Conservation (phyloP, 2,329 filamentous ascomycete genomes). For the Talaromyces sp. region DNA sequence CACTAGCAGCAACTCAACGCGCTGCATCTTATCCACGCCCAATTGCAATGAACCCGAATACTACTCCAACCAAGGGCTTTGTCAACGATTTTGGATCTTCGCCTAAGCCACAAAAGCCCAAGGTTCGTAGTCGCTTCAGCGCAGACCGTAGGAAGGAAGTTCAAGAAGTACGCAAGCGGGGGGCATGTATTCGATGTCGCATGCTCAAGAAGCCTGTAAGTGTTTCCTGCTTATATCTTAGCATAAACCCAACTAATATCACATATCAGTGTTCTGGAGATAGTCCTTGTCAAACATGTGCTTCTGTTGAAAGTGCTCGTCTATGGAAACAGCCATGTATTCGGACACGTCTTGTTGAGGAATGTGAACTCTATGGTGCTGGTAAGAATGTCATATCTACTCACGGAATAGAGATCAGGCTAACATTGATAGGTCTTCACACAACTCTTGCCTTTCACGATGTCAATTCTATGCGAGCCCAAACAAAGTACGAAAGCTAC, state of each 20-base stretch:
- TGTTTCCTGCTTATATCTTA: conserved; percentile 1
- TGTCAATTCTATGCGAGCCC: conserved; percentile 47
- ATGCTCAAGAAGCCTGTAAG: conserved; percentile 59
- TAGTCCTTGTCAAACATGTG: conserved; percentile 58
- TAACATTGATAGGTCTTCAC: conserved; percentile 41
- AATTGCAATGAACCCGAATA: conserved; percentile 42
- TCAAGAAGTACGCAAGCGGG: conserved; percentile 57
- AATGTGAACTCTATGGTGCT: conserved; percentile 57
- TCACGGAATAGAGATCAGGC: not conserved
- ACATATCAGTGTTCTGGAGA: conserved; percentile 52
- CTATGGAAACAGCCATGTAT: conserved; percentile 61
- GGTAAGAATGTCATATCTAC: conserved; percentile 29
- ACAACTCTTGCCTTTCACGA: conserved; percentile 52
- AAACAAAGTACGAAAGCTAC: conserved; percentile 48
- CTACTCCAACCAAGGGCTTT: conserved; percentile 38
- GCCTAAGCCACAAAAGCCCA: conserved; percentile 42
- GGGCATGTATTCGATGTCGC: conserved; percentile 60
- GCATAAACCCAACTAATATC: conserved; percentile 5
- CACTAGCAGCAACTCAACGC: conserved; percentile 38
- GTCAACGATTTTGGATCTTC: conserved; percentile 41
- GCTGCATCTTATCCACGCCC: conserved; percentile 41
- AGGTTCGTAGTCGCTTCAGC: conserved; percentile 56
- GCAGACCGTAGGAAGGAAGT: conserved; percentile 58
- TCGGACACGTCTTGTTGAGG: conserved; percentile 56
- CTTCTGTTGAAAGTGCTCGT: conserved; percentile 58